phyloP scores from a whole-genome alignment of 257 asterid species.

The Solanum chiquidenum region DNA sequence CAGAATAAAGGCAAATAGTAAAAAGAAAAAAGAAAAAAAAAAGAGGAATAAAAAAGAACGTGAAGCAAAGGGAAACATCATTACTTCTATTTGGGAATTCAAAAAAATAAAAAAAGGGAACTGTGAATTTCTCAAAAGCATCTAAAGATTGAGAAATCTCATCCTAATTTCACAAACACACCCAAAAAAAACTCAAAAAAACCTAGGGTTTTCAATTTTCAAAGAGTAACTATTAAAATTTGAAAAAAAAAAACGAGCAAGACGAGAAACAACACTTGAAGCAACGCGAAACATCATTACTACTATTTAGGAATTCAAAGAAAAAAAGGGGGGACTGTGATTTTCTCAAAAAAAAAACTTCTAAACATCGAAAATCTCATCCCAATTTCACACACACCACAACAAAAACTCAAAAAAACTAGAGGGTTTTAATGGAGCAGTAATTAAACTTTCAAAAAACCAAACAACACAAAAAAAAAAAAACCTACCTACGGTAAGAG shows the following conservation, averaged over 20 bases:
- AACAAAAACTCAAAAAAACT: neutral
- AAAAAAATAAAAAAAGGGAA: neutral
- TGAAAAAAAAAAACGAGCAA: neutral
- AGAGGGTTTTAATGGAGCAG: neutral
- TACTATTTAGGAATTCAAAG: neutral
- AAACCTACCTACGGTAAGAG: slow-evolving; percentile 35
- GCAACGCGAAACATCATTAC: neutral
- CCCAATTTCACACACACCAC: neutral
- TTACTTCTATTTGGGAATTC: neutral
- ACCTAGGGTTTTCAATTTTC: neutral
- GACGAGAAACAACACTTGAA: neutral
- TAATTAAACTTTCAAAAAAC: neutral
- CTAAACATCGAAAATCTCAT: neutral
- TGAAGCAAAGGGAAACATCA: neutral
- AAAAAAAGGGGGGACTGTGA: neutral
- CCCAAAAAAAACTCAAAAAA: neutral
- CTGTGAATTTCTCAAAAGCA: neutral
- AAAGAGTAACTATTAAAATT: neutral
- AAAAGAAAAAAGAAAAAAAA: neutral
- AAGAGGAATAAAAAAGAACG: neutral
- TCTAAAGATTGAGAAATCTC: neutral
- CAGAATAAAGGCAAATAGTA: neutral
- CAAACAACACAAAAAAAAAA: neutral
- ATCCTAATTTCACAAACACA: neutral
- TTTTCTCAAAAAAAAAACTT: neutral